Conservation (phyloP, 257 asterid species). For the Ajuga chamaepitys region DNA sequence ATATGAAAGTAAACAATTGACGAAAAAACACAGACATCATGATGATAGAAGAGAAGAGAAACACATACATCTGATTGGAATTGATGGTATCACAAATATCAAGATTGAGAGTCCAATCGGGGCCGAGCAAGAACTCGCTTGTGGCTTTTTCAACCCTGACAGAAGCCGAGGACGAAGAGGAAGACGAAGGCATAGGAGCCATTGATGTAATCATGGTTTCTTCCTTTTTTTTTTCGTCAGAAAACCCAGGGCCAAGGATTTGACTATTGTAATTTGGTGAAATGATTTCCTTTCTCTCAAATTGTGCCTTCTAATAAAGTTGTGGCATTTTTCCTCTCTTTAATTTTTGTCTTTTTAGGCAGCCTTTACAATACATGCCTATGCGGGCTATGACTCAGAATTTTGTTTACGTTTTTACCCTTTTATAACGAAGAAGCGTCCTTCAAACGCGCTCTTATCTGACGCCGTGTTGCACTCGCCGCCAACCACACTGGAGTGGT, state of each 20-base stretch:
- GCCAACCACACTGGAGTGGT: constrained; percentile 23
- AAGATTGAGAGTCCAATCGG: constrained; percentile 94
- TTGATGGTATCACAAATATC: constrained; percentile 84
- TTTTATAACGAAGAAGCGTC: constrained; percentile 12
- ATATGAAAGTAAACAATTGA: neutral
- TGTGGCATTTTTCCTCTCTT: neutral
- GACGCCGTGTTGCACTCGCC: constrained; percentile 36
- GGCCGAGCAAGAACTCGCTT: constrained; percentile 92
- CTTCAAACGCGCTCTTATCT: constrained; percentile 28
- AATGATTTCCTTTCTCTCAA: constrained; percentile 9
- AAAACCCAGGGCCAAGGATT: constrained; percentile 22
- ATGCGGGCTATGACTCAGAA: constrained; percentile 14
- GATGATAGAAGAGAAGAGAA: neutral
- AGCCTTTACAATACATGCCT: constrained; percentile 12
- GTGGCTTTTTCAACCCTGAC: constrained; percentile 90
- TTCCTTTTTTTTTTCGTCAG: neutral
- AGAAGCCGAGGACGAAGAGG: constrained; percentile 53
- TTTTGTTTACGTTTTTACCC: neutral
- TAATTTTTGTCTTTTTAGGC: neutral
- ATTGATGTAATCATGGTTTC: constrained; percentile 26
- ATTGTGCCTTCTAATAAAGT: neutral
- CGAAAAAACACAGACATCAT: neutral
- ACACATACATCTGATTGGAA: constrained; percentile 60
- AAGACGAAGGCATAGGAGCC: constrained; percentile 14
- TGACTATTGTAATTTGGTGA: constrained; percentile 25